Base-by-base conservation (phyloP, 106 monocot species). In the Dioscorea zingiberensis region DNA sequence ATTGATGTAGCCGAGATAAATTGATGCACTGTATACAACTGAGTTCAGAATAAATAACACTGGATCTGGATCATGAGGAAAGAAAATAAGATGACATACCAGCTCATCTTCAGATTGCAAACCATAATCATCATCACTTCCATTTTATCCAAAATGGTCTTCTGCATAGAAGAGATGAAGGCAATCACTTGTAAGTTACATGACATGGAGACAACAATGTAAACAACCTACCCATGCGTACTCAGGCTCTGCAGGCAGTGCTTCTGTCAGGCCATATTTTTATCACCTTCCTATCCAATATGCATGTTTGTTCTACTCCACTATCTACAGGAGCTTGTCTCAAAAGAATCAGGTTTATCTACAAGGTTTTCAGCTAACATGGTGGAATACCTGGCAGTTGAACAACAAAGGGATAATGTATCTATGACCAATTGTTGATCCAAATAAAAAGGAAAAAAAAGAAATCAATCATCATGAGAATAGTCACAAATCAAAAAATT, bases 311-410 rank as follows among this genome's bases (percentile, higher is more conserved):
- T 55, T 68, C 53, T 22, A 48, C 45, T 49, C 12, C 30, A 66
- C 63, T 60, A 53, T 76, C 68, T 57, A 55, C 55, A 62, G 47
- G 46, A 9, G 30, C 48, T 23, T 61, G 30, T 28, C 62, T 71
- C n/a, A 56, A 47, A 59, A 44, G 65, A 18, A 73, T 44, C 66
- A 25, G 76, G 83, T 53, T 63, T 73, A 51, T 81, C 81, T 48
- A 89, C 84, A 72, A 98, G 92, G 66, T 98, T 98, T 82, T 98
- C 89, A 49, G 97, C 97, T 28, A 98, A 58, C 97, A 98, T 98
- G 65, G 92, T 86, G 4, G 97, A 98, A 71, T 98, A 98, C 65
- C 97, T 98, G 71, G 53, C 46, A 64, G 44, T 58, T 25, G 9
- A 25, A 10, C 58, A 27, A 54, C 46, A 55, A 24, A 55, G 23